phyloP scores from a whole-genome alignment of 2,329 filamentous ascomycete genomes.

The Fusarium dimerum region DNA sequence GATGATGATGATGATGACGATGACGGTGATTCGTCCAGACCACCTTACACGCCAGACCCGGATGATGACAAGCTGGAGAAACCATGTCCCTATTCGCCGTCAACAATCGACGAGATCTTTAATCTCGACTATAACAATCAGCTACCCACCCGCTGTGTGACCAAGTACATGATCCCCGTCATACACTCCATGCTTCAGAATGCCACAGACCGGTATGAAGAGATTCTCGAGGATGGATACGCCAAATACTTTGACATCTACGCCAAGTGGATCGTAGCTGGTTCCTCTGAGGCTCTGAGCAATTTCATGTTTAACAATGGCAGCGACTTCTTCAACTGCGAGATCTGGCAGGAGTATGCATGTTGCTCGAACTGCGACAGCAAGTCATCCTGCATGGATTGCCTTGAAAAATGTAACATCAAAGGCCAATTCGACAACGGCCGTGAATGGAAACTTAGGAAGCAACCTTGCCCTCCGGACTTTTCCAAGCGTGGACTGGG shows the following conservation, averaged over 20 bases:
- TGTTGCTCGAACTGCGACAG: background rate
- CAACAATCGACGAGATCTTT: too few relatives aligned
- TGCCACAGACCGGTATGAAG: background rate
- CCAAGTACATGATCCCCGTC: background rate
- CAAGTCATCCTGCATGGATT: background rate
- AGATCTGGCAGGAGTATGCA: background rate
- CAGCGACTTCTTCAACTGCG: conserved; percentile 1
- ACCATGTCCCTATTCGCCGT: too few relatives aligned
- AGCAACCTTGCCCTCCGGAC: background rate
- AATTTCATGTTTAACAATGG: background rate
- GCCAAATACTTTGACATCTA: background rate
- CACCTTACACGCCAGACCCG: too few relatives aligned
- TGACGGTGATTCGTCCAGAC: too few relatives aligned
- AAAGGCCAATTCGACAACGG: background rate
- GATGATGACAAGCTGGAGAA: too few relatives aligned
- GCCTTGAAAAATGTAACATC: background rate
- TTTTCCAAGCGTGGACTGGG: background rate
- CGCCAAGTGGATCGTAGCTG: background rate
- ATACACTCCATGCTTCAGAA: background rate
- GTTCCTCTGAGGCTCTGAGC: background rate
- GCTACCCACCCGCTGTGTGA: too few relatives aligned
- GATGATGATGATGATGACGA: too few relatives aligned
- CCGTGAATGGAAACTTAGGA: background rate
- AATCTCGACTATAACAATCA: too few relatives aligned
- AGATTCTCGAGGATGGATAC: background rate